These are phyloP conservation scores for Neurospora sp. DNA, from an alignment of 2,329 filamentous ascomycete species.

Conservation along the genomic window DNA sequence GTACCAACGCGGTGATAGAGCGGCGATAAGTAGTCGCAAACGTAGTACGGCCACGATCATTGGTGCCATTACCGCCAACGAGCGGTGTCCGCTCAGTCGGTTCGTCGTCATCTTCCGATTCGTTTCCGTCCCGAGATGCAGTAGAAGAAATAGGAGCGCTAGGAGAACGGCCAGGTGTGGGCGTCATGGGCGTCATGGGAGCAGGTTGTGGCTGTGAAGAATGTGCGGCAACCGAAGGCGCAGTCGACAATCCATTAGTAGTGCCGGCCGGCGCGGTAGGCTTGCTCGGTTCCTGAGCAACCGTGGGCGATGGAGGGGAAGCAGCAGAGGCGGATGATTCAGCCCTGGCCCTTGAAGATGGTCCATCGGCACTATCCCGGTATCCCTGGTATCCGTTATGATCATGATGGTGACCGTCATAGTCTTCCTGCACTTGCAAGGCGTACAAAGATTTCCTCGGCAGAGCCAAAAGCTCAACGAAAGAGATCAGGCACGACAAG, in stretches of 20 bases:
- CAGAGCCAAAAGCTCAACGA: constrained; percentile 72
- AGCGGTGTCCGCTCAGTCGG: constrained; percentile 47
- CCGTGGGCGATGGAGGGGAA: constrained; percentile 1
- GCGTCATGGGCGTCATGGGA: constrained; percentile 32
- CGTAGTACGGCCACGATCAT: constrained; percentile 32
- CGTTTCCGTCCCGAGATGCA: constrained; percentile 20
- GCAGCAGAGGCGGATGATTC: background rate
- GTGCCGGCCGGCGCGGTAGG: background rate
- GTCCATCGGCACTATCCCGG: background rate
- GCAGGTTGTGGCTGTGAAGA: background rate
- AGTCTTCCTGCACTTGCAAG: constrained; percentile 41
- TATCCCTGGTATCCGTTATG: background rate
- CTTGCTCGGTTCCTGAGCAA: background rate
- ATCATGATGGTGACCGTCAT: constrained; percentile 30
- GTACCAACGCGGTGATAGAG: constrained; percentile 28
- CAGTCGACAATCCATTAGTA: background rate
- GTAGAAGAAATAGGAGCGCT: constrained; percentile 9
- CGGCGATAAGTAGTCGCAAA: constrained; percentile 47
- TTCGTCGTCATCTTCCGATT: constrained; percentile 27
- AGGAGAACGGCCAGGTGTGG: constrained; percentile 27
- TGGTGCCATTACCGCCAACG: constrained; percentile 17
- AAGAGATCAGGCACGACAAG: constrained; percentile 61
- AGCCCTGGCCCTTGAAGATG: background rate
- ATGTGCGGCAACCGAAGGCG: background rate
- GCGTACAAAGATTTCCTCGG: constrained; percentile 62